phyloP scores from a whole-genome alignment of 192 early-diverging fungal genomes.

The Dimargaris cristalligena region DNA sequence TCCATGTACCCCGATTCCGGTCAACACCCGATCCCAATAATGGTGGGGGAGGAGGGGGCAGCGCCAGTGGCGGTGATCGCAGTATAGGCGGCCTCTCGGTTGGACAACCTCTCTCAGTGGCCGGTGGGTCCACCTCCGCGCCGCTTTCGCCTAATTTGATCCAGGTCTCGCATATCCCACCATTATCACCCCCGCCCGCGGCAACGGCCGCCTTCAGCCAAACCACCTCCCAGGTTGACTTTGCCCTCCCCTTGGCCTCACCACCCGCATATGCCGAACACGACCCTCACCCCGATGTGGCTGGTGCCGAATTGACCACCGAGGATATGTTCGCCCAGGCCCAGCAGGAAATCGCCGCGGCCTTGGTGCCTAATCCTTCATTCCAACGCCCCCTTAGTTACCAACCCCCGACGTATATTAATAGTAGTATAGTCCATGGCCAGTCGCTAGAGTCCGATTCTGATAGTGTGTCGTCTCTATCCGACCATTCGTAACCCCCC shows the following conservation, averaged over 20 bases:
- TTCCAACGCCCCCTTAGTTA: neutral
- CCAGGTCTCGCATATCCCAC: neutral
- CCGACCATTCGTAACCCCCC: too few species aligned
- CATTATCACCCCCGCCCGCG: neutral
- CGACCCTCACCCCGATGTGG: conserved; percentile 4
- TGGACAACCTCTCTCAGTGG: too few species aligned
- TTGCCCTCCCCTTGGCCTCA: conserved; percentile 7
- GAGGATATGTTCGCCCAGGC: conserved; percentile 7
- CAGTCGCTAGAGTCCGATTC: too few species aligned
- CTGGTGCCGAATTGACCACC: neutral
- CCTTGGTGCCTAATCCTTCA: neutral
- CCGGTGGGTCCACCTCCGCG: too few species aligned
- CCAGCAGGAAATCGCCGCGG: neutral
- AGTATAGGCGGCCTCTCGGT: too few species aligned
- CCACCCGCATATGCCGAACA: conserved; percentile 8
- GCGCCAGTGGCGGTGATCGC: too few species aligned
- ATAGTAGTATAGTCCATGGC: too few species aligned
- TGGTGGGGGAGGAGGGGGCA: neutral
- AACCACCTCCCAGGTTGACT: neutral
- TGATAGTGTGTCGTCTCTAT: too few species aligned
- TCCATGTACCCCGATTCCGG: conserved; percentile 7
- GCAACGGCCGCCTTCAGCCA: neutral
- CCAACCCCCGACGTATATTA: too few species aligned
- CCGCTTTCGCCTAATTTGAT: too few species aligned
- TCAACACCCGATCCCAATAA: neutral